These are phyloP conservation scores for Exophiala spinifera DNA, from an alignment of 2,329 filamentous ascomycete genomes.

Conservation along the genomic window DNA sequence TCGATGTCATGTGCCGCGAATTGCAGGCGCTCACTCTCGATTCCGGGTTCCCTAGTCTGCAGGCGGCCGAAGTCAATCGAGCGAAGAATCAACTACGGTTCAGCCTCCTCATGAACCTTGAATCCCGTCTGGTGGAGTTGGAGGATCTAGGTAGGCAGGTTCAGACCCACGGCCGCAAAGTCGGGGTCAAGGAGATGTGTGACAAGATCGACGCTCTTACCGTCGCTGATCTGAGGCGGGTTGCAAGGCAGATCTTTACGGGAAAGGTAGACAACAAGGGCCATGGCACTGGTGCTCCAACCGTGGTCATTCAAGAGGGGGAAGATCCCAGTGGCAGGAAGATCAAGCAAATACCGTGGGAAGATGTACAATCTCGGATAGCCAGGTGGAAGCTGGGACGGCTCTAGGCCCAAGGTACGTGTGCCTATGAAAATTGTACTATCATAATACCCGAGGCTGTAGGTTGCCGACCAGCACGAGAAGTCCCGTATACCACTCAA, in stretches of 20 bases:
- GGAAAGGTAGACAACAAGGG: slow-evolving; percentile 74
- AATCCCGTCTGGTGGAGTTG: slow-evolving; percentile 94
- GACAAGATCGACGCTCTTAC: slow-evolving; percentile 77
- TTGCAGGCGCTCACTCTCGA: slow-evolving; percentile 74
- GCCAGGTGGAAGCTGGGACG: slow-evolving; percentile 77
- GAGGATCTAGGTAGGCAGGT: slow-evolving; percentile 94
- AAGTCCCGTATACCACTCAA: background rate
- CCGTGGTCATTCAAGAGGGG: slow-evolving; percentile 90
- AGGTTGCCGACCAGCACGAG: background rate
- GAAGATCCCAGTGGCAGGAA: slow-evolving; percentile 67
- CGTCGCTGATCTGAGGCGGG: slow-evolving; percentile 73
- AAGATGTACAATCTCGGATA: slow-evolving; percentile 84
- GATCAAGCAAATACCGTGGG: slow-evolving; percentile 69
- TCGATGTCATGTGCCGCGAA: slow-evolving; percentile 93
- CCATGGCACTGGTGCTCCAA: slow-evolving; percentile 79
- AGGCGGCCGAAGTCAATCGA: slow-evolving; percentile 74
- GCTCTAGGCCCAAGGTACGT: slow-evolving; percentile 39
- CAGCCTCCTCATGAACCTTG: slow-evolving; percentile 92
- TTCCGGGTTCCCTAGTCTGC: slow-evolving; percentile 68
- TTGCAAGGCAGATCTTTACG: slow-evolving; percentile 73
- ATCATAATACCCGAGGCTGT: background rate
- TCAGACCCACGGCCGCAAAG: slow-evolving; percentile 91
- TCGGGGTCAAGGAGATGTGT: slow-evolving; percentile 93
- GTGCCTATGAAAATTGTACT: slow-evolving; percentile 8
- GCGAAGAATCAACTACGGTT: slow-evolving; percentile 96